Evolutionary conservation across 495 filamentous ascomycete species (phyloP), one percentile per base, ranked within the genome.

Genomic region (Talaromyces liani): DNA sequence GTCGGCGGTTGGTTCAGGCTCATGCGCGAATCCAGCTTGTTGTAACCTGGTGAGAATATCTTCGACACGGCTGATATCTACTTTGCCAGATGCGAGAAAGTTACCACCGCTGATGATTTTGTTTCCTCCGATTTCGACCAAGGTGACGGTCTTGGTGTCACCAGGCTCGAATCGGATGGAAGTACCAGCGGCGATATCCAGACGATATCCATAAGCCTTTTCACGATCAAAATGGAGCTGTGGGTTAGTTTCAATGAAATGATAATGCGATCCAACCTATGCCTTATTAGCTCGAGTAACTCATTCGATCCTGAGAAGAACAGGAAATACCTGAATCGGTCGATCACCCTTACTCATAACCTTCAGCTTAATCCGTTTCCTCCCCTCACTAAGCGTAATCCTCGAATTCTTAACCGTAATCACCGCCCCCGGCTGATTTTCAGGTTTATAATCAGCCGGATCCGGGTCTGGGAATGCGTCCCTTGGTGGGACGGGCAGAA

Each of bases 141-240:
- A 78, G 2, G 85, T 89, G n/a, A 97, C 95, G 9, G 92, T 96
- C 80, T 91, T 95, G 33, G 85, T 87, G 73, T 97, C 93, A 47
- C 94, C 94, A 0, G 94, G 93, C 77, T 98, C 94, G 66, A 98
- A 98, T 36, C 94, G 85, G 34, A 98, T 87, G 16, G 92, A 94
- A 1, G 93, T 97, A 14, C 94, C 94, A 10, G 95, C 92, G 2
- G 93, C 74, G 47, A 98, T 93, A 70, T 98, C 93, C 22, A 98
- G 81, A 10, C 93, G 84, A 73, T 82, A 97, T 3, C 94, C 94
- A 67, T 93, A 93, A 1, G 93, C 82, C 58, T 85, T 84, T 29
- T 85, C 73, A n/a, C 94, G 90, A 73, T 98, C 94, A 73, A 98
- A 98, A 70, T 91, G 85, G 61, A 98, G 79, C 73, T 89, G 85